phyloP scores from a whole-genome alignment of 768 basidiomycete species.

The Pulveroboletus frians region DNA sequence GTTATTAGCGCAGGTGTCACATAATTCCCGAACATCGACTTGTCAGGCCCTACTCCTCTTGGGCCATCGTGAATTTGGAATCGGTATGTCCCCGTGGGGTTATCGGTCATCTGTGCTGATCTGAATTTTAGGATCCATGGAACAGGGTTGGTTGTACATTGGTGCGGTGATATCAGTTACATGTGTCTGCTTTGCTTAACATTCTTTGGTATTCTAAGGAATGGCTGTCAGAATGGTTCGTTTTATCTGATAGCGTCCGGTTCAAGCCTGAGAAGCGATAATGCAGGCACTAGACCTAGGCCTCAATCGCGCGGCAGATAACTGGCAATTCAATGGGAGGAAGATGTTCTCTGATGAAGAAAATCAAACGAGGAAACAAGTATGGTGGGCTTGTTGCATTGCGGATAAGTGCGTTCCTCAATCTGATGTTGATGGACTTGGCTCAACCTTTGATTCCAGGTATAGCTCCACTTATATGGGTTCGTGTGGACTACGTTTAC shows the following conservation, averaged over 20 bases:
- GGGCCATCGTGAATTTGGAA: conserved; percentile 81
- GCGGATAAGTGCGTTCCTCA: conserved; percentile 56
- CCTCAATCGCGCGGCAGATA: conserved; percentile 70
- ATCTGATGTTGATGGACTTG: neutral
- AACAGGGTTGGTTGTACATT: conserved; percentile 81
- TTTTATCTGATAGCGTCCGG: neutral
- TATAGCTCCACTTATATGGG: conserved; percentile 75
- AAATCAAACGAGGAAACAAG: conserved; percentile 65
- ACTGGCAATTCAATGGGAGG: conserved; percentile 62
- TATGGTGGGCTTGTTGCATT: conserved; percentile 75
- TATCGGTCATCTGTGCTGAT: conserved; percentile 10
- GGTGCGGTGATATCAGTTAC: conserved; percentile 35
- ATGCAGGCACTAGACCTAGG: conserved; percentile 73
- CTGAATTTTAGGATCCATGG: conserved; percentile 49
- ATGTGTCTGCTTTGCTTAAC: neutral
- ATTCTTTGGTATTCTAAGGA: conserved; percentile 31
- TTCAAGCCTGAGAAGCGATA: conserved; percentile 2
- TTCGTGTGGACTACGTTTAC: conserved; percentile 19
- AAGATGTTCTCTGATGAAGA: conserved; percentile 62
- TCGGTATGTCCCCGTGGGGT: conserved; percentile 41
- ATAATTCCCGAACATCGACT: conserved; percentile 65
- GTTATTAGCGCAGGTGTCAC: conserved; percentile 53
- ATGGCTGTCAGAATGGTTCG: conserved; percentile 73
- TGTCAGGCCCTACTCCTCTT: conserved; percentile 78
- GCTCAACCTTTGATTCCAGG: conserved; percentile 31